Percentiles rank a stretch among this genome's conserved stretches.
These are phyloP conservation scores for Rhizomucor pusillus DNA, from an alignment of 371 early-diverging fungal genomes.

Conservation along the genomic window DNA sequence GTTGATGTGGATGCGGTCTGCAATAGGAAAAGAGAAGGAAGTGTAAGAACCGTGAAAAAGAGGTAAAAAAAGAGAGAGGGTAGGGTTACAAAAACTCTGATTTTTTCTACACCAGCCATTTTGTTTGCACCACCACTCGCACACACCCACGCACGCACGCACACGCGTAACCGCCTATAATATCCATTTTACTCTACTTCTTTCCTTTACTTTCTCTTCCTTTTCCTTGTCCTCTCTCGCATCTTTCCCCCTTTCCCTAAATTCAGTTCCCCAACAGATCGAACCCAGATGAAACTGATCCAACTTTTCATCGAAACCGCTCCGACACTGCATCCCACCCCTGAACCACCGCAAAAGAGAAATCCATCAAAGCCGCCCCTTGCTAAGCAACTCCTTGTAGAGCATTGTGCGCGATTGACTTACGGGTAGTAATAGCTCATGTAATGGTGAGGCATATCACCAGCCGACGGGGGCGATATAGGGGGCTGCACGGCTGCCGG, in stretches of 20 bases:
- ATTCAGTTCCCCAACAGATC: background rate
- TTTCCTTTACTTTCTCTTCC: background rate
- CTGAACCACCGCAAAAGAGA: too few species aligned
- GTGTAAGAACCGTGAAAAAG: constrained; percentile 1
- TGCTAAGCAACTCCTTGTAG: too few species aligned
- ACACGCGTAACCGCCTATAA: too few species aligned
- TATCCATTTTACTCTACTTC: background rate
- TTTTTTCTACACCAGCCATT: constrained; percentile 5
- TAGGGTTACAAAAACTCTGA: constrained; percentile 3
- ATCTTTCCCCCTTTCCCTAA: background rate
- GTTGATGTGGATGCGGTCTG: constrained; percentile 5
- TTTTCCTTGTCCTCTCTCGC: constrained; percentile 1
- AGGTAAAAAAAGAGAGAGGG: constrained; percentile 3
- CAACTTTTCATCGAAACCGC: too few species aligned
- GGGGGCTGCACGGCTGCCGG: constrained; percentile 1
- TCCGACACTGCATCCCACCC: too few species aligned
- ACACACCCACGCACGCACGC: constrained; percentile 4
- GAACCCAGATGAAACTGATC: too few species aligned
- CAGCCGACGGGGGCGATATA: background rate
- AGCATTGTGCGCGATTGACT: too few species aligned
- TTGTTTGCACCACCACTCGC: background rate
- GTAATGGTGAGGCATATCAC: background rate
- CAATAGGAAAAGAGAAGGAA: constrained; percentile 11
- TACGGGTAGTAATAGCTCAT: constrained; percentile 13
- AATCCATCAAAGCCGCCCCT: too few species aligned